These are phyloP conservation scores for Aspergillus candidus DNA, from an alignment of 2,329 filamentous ascomycete species.

Conservation along the genomic window DNA sequence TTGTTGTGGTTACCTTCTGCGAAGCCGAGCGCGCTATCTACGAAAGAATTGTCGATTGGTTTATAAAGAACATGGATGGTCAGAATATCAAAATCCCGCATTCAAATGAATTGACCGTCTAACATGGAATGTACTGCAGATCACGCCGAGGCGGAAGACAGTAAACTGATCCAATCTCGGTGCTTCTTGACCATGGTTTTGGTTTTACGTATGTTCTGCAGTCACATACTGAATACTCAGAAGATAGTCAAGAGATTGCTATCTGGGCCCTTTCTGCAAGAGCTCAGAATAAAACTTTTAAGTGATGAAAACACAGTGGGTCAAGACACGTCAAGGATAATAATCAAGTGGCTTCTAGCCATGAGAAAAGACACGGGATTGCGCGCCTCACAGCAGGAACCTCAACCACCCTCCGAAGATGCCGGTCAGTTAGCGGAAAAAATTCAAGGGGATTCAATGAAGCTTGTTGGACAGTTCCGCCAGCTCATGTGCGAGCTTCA, in stretches of 20 bases:
- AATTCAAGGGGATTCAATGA: constrained; percentile 4
- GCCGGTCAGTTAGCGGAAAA: not conserved
- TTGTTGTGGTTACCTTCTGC: constrained; percentile 46
- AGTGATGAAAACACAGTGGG: constrained; percentile 14
- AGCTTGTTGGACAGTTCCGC: constrained; percentile 33
- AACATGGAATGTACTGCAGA: constrained; percentile 28
- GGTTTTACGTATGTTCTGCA: constrained; percentile 47
- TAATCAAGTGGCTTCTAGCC: constrained; percentile 26
- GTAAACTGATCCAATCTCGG: constrained; percentile 23
- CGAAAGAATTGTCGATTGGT: constrained; percentile 43
- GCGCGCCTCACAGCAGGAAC: not conserved
- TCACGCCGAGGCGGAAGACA: constrained; percentile 2
- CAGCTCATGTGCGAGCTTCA: constrained; percentile 35
- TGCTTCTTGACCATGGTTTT: constrained; percentile 45
- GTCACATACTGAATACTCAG: constrained; percentile 46
- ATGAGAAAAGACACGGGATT: constrained; percentile 9
- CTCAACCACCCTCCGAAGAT: not conserved
- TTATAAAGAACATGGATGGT: constrained; percentile 27
- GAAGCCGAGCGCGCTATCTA: constrained; percentile 50
- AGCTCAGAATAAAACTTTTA: constrained; percentile 34
- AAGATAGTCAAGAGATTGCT: constrained; percentile 42
- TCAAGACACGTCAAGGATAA: constrained; percentile 10
- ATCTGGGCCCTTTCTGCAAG: constrained; percentile 40
- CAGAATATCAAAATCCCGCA: not conserved
- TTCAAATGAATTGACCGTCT: constrained; percentile 10